Conservation (phyloP, 352 stramenopile species). For the Globisporangium yorkense region DNA sequence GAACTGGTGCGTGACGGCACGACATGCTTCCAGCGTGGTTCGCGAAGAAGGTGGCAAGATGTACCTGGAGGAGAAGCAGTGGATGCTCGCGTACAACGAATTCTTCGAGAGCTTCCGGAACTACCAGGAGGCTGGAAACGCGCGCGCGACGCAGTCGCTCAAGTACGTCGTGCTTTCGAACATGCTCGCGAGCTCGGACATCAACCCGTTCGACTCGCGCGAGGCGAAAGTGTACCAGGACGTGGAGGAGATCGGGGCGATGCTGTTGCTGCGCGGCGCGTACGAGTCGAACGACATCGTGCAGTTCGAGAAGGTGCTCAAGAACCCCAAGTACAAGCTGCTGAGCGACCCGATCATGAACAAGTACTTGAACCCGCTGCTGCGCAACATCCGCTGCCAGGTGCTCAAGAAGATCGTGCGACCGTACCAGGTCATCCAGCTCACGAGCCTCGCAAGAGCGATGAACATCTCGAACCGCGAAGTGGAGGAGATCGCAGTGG, state of each 20-base stretch:
- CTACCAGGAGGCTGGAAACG: constrained; percentile 90
- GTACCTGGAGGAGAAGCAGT: constrained; percentile 88
- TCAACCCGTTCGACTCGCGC: constrained; percentile 92
- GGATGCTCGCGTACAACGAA: constrained; percentile 90
- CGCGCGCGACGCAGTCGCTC: constrained; percentile 84
- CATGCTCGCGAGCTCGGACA: constrained; percentile 89
- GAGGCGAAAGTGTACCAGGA: constrained; percentile 92
- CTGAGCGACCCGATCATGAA: constrained; percentile 93
- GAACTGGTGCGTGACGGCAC: background rate
- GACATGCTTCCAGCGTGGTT: constrained; percentile 46
- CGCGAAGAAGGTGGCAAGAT: constrained; percentile 92
- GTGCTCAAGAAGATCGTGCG: constrained; percentile 89
- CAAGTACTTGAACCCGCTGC: constrained; percentile 86
- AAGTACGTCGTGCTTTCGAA: constrained; percentile 92
- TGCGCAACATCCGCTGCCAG: constrained; percentile 92
- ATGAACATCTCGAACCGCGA: constrained; percentile 87
- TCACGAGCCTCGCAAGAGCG: constrained; percentile 80
- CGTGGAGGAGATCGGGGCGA: constrained; percentile 71
- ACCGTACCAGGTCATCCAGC: constrained; percentile 89
- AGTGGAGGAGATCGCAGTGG: constrained; percentile 88
- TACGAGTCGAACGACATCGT: constrained; percentile 89
- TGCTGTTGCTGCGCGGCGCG: constrained; percentile 63
- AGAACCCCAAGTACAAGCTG: constrained; percentile 88
- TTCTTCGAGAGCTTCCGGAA: constrained; percentile 93
- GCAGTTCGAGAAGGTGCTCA: constrained; percentile 90